These are phyloP conservation scores for Ophiorrhiza pumila DNA, from an alignment of 257 asterid genomes.

Conservation along the genomic window DNA sequence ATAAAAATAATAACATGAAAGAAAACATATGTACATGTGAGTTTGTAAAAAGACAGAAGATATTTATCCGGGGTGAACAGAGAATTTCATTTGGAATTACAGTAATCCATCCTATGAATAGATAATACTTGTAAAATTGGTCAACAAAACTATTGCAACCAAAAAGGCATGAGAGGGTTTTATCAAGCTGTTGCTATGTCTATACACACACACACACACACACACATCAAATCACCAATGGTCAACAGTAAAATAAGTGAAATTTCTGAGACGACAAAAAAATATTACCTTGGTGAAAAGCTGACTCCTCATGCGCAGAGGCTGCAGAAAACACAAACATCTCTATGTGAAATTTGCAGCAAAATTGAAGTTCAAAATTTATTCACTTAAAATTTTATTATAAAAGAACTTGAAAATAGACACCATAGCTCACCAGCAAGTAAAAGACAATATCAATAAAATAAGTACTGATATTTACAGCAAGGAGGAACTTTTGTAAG, in stretches of 20 bases:
- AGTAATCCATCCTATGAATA: neutral
- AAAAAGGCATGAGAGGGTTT: neutral
- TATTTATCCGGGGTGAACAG: too few species aligned
- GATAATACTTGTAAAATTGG: neutral
- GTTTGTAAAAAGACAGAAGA: too few species aligned
- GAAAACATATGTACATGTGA: neutral
- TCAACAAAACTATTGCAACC: neutral
- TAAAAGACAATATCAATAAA: neutral
- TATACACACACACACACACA: too few species aligned
- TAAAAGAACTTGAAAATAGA: neutral
- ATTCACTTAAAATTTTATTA: neutral
- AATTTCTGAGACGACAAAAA: constrained; percentile 9
- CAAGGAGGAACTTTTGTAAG: neutral
- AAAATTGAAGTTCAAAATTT: constrained; percentile 4
- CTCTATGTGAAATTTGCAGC: constrained; percentile 15
- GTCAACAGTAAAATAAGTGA: neutral
- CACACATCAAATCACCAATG: neutral
- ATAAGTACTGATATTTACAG: neutral
- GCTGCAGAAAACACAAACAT: constrained; percentile 50
- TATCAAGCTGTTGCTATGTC: neutral
- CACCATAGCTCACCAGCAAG: neutral
- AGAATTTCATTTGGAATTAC: neutral
- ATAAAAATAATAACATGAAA: neutral
- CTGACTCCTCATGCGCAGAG: constrained; percentile 69
- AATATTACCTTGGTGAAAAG: constrained; percentile 79